These are phyloP conservation scores for Pythium myriotylum DNA, from an alignment of 352 stramenopile species.

Conservation along the genomic window DNA sequence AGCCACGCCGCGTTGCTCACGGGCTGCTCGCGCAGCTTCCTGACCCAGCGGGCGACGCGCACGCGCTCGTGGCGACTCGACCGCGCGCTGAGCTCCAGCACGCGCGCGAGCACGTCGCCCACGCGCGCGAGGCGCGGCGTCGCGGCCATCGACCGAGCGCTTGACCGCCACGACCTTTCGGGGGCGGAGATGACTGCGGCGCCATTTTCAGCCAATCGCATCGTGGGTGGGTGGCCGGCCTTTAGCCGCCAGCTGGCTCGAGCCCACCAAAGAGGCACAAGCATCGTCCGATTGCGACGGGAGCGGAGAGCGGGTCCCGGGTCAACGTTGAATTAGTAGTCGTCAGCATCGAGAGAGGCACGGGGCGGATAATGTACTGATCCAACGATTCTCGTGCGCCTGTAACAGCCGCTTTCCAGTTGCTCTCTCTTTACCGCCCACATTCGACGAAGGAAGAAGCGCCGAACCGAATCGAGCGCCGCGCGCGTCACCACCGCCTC, in stretches of 20 bases:
- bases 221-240: not conserved
- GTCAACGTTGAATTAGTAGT: not conserved
- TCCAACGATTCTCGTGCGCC: not conserved
- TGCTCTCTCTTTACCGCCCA: no score
- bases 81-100: conserved; percentile 42
- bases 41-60: conserved; percentile 58
- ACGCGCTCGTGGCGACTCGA: conserved; percentile 62
- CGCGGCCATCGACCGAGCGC: not conserved
- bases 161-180: not conserved
- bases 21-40: conserved; percentile 56
- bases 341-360: not conserved
- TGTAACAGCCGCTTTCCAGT: not conserved
- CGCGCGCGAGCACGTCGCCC: conserved; percentile 36
- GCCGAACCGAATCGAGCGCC: not conserved
- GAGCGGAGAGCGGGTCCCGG: not conserved
- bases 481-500: no score
- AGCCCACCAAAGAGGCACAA: not conserved
- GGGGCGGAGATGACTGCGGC: not conserved
- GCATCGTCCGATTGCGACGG: not conserved
- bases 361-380: not conserved
- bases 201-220: conserved; percentile 4
- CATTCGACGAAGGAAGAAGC: not conserved
- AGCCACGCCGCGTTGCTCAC: conserved; percentile 57
- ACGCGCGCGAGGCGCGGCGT: conserved; percentile 32
- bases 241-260: not conserved